Evolutionary conservation across 2,329 filamentous ascomycete species (phyloP).

Genomic region (Xylariaceae sp.): DNA sequence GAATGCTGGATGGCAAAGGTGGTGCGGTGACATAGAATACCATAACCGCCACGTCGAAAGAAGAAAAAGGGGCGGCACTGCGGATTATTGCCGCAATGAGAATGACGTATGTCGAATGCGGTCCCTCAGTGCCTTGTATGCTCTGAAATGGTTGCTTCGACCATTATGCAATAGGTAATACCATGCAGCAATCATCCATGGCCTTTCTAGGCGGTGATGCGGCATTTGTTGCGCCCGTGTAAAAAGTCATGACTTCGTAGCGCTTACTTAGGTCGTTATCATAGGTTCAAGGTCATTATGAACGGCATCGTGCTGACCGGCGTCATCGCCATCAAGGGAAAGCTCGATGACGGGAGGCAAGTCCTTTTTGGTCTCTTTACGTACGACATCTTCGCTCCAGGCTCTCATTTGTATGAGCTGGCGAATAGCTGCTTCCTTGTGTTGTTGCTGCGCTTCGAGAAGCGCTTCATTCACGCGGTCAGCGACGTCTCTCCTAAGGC

Average conservation of each 20-base stretch:
- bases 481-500: conserved; percentile 77
- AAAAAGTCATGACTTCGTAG: background rate
- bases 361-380: conserved; percentile 37
- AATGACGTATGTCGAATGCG: background rate
- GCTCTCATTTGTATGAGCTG: conserved; percentile 74
- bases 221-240: background rate
- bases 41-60: conserved; percentile 4
- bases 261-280: conserved; percentile 42
- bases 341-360: conserved; percentile 39
- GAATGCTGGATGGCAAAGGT: background rate
- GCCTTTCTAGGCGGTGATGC: background rate
- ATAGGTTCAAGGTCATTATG: conserved; percentile 45
- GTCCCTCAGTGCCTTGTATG: background rate
- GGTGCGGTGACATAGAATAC: background rate
- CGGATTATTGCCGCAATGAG: background rate
- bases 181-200: background rate
- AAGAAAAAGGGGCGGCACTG: background rate
- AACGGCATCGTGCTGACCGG: conserved; percentile 19
- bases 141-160: background rate
- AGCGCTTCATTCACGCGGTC: conserved; percentile 86
- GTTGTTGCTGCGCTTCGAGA: conserved; percentile 63
- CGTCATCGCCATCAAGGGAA: conserved; percentile 33
- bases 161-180: background rate
- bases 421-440: conserved; percentile 75
- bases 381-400: conserved; percentile 71